Conservation (phyloP, 2,329 filamentous ascomycete species). For the Diaporthe citriasiana region DNA sequence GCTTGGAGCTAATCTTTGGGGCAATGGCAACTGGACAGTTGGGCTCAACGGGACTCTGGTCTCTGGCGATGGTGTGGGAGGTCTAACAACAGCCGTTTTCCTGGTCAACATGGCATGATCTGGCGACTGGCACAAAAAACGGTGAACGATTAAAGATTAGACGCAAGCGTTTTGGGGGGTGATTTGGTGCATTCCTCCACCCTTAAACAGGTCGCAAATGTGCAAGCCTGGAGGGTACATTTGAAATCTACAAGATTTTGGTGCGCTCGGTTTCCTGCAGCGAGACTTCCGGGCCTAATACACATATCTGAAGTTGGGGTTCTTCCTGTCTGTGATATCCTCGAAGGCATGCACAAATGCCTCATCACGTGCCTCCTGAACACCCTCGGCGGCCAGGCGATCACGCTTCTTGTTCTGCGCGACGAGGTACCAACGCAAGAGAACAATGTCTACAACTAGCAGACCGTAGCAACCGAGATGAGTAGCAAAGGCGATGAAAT, state of each 20-base stretch:
- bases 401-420: constrained; percentile 72
- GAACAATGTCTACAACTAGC: constrained; percentile 70
- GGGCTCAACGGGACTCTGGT: constrained; percentile 33
- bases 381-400: constrained; percentile 57
- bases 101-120: constrained; percentile 19
- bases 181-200: not conserved
- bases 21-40: constrained; percentile 37
- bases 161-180: no score
- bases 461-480: constrained; percentile 78
- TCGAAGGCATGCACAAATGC: constrained; percentile 69
- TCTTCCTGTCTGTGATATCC: constrained; percentile 74
- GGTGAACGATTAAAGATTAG: not conserved
- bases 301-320: constrained; percentile 71
- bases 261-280: not conserved
- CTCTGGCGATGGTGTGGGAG: constrained; percentile 3
- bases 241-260: not conserved
- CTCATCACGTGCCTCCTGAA: constrained; percentile 56
- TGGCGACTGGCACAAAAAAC: not conserved
- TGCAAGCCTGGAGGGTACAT: not conserved
- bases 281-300: constrained; percentile 50
- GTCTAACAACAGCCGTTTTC: constrained; percentile 30
- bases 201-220: not conserved
- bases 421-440: constrained; percentile 70
- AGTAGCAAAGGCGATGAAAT: constrained; percentile 78
- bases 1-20: constrained; percentile 39